Conservation (phyloP, 768 basidiomycete genomes). For the Panaeolus papilionaceus region DNA sequence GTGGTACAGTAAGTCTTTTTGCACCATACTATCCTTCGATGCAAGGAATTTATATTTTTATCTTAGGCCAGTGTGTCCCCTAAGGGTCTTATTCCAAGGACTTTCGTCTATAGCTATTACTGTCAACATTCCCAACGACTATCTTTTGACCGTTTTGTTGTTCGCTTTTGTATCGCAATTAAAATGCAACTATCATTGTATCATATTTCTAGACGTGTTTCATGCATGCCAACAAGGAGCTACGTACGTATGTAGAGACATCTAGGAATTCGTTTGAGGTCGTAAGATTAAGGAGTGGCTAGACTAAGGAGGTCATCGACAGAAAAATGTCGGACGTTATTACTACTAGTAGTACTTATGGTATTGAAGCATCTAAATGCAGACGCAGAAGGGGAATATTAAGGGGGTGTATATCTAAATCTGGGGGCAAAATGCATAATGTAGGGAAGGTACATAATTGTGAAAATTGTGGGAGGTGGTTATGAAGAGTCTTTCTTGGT, state of each 20-base stretch:
- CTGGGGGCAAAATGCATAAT: not conserved
- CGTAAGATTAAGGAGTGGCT: slow-evolving; percentile 6
- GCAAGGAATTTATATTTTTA: not conserved
- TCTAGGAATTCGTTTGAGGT: not conserved
- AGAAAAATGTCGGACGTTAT: not conserved
- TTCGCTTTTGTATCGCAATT: not conserved
- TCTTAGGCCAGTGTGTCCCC: slow-evolving; percentile 4
- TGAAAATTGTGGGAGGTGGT: not conserved
- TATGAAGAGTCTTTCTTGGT: not conserved
- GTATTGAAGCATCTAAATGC: not conserved
- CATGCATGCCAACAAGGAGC: not conserved
- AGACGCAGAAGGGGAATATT: not conserved
- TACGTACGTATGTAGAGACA: not conserved
- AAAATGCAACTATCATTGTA: not conserved
- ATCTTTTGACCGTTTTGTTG: not conserved
- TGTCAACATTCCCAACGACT: not conserved
- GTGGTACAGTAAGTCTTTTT: slow-evolving; percentile 16
- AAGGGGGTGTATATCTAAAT: not conserved
- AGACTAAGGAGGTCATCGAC: not conserved
- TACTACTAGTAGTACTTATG: not conserved
- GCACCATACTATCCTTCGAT: not conserved
- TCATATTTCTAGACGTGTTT: not conserved
- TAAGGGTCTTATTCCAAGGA: not conserved
- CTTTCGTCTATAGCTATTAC: not conserved
- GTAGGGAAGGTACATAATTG: not conserved